Conservation (phyloP, 2,329 filamentous ascomycete species). For the Kalaharituber pfeilii region DNA sequence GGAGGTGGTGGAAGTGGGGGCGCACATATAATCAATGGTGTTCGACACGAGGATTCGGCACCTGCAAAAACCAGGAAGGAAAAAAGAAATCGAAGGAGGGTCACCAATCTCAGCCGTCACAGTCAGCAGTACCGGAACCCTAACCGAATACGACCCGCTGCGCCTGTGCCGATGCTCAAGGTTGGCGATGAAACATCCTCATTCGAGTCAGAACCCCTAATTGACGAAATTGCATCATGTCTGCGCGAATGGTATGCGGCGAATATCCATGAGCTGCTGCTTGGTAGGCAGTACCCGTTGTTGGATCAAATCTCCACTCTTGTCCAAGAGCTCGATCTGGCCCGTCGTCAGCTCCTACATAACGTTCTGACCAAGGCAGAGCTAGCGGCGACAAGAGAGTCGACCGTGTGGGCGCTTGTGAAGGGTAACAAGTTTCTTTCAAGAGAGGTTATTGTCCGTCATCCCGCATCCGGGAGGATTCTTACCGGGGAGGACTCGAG, state of each 20-base stretch:
- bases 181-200: slow-evolving; percentile 94
- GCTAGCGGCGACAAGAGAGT: slow-evolving; percentile 61
- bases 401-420: slow-evolving; percentile 90
- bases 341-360: slow-evolving; percentile 78
- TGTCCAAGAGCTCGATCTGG: slow-evolving; percentile 65
- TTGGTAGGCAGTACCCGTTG: slow-evolving; percentile 62
- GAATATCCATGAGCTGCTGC: slow-evolving; percentile 77
- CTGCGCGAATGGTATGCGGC: slow-evolving; percentile 96
- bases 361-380: slow-evolving; percentile 82
- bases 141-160: slow-evolving; percentile 43
- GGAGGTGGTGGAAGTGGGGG: neutral
- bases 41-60: neutral
- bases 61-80: neutral
- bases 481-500: slow-evolving; percentile 86
- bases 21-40: neutral
- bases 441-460: slow-evolving; percentile 86
- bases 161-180: slow-evolving; percentile 91
- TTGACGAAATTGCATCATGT: slow-evolving; percentile 95
- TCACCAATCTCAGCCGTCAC: neutral
- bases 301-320: slow-evolving; percentile 68
- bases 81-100: neutral
- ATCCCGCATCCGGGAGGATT: slow-evolving; percentile 67
- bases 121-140: neutral
- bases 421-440: slow-evolving; percentile 85
- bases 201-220: slow-evolving; percentile 70